These are phyloP conservation scores for Pseudonitzschia multistriata DNA, from an alignment of 108 stramenopile species.

Conservation along the genomic window DNA sequence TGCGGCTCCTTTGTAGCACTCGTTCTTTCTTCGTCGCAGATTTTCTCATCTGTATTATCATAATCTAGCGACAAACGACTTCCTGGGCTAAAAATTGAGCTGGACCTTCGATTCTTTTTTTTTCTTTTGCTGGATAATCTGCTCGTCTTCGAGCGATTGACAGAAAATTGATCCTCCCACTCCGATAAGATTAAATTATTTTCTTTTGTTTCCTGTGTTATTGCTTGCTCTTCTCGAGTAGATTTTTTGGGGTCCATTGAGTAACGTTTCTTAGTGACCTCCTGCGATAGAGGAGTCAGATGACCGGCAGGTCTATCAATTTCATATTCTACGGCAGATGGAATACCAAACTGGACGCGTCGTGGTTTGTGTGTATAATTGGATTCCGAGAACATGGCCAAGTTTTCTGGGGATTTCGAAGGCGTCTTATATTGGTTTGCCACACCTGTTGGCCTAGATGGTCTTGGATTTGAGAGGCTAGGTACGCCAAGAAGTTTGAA, in stretches of 20 bases:
- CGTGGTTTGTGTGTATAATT: not conserved
- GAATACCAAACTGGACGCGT: slow-evolving; percentile 34
- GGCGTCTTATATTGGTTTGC: slow-evolving; percentile 21
- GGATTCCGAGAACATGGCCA: not conserved
- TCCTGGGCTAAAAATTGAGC: slow-evolving; percentile 23
- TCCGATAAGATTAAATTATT: slow-evolving; percentile 27
- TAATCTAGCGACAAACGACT: not conserved
- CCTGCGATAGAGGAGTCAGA: slow-evolving; percentile 25
- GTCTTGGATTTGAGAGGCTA: slow-evolving; percentile 11
- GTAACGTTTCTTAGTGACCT: slow-evolving; percentile 19
- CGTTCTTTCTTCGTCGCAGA: not conserved
- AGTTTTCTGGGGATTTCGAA: slow-evolving; percentile 10
- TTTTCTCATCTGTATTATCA: not conserved
- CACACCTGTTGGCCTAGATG: not conserved
- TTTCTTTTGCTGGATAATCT: slow-evolving; percentile 6
- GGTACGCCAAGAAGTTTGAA: not conserved
- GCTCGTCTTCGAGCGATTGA: not conserved
- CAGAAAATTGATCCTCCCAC: slow-evolving; percentile 31
- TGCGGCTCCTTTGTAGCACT: not conserved
- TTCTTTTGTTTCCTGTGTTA: slow-evolving; percentile 28
- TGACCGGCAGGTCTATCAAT: slow-evolving; percentile 26
- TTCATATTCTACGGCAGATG: slow-evolving; percentile 37
- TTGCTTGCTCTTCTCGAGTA: slow-evolving; percentile 27
- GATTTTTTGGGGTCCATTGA: slow-evolving; percentile 28
- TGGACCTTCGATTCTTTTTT: slow-evolving; percentile 28